phyloP scores from a whole-genome alignment of 2,329 filamentous ascomycete genomes.

The Trichoderma gracile region DNA sequence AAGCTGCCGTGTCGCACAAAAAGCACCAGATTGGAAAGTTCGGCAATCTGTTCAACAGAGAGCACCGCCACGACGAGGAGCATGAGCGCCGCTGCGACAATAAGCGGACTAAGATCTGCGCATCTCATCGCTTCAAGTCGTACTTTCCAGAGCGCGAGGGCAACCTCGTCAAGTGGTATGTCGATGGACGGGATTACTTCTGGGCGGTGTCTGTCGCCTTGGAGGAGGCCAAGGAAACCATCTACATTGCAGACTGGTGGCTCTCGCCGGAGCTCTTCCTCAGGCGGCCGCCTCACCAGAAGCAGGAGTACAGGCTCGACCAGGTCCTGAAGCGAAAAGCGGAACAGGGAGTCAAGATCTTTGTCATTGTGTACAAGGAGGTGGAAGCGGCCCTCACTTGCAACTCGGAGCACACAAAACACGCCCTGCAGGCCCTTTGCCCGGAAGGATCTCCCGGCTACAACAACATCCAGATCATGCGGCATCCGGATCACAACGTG shows the following conservation, averaged over 20 bases:
- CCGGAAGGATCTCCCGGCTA: constrained; percentile 78
- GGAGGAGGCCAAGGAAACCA: constrained; percentile 86
- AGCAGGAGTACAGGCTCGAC: constrained; percentile 86
- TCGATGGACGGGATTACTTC: constrained; percentile 93
- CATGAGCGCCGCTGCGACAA: constrained; percentile 83
- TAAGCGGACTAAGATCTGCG: constrained; percentile 71
- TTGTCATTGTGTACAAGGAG: constrained; percentile 89
- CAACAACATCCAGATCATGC: constrained; percentile 85
- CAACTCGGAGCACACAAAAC: constrained; percentile 91
- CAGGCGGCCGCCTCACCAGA: constrained; percentile 76
- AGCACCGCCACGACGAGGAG: constrained; percentile 91
- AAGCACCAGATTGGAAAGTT: constrained; percentile 65
- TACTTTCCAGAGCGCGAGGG: constrained; percentile 85
- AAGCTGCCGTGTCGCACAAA: constrained; percentile 58
- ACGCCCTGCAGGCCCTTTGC: constrained; percentile 75
- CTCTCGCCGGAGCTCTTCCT: constrained; percentile 85
- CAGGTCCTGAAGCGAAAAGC: constrained; percentile 83
- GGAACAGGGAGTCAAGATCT: constrained; percentile 92
- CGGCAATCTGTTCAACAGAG: constrained; percentile 72
- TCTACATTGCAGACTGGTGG: constrained; percentile 99
- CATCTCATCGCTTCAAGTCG: constrained; percentile 81
- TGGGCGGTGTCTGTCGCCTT: constrained; percentile 89
- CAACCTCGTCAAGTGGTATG: constrained; percentile 94
- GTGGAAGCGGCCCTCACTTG: constrained; percentile 80
- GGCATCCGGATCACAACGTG: constrained; percentile 93